phyloP scores from a whole-genome alignment of 805 yeast species.

The Ogataea ganodermae region DNA sequence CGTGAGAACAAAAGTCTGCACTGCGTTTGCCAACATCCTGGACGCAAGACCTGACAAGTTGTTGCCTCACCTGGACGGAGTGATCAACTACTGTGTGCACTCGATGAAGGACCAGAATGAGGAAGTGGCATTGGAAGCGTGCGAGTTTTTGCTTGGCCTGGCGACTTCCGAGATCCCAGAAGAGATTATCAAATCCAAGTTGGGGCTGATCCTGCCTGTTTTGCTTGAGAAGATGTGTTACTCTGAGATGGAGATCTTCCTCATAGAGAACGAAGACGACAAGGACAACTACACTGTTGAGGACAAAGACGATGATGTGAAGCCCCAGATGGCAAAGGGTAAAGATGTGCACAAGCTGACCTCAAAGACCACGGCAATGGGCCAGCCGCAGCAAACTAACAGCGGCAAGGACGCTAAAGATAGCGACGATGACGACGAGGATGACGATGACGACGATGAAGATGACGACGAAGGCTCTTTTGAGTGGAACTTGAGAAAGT shows the following conservation, averaged over 20 bases:
- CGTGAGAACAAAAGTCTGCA: slow-evolving; percentile 75
- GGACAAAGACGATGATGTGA: slow-evolving; percentile 85
- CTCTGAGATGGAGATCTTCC: slow-evolving; percentile 74
- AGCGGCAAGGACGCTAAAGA: slow-evolving; percentile 17
- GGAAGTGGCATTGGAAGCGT: slow-evolving; percentile 84
- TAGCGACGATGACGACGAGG: slow-evolving; percentile 50
- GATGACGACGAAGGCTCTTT: slow-evolving; percentile 66
- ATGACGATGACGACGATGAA: slow-evolving; percentile 70
- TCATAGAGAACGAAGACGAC: slow-evolving; percentile 63
- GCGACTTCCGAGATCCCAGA: slow-evolving; percentile 62
- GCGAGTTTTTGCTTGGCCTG: slow-evolving; percentile 82
- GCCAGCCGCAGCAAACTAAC: slow-evolving; percentile 12
- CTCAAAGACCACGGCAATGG: slow-evolving; percentile 22
- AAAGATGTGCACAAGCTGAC: slow-evolving; percentile 45
- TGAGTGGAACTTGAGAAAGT: slow-evolving; percentile 90
- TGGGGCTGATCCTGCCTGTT: slow-evolving; percentile 71
- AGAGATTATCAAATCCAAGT: slow-evolving; percentile 56
- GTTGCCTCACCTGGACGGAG: slow-evolving; percentile 80
- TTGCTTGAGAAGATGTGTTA: slow-evolving; percentile 83
- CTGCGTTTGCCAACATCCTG: slow-evolving; percentile 68
- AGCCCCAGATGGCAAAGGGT: slow-evolving; percentile 74
- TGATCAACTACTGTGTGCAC: slow-evolving; percentile 79
- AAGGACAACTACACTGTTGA: slow-evolving; percentile 76
- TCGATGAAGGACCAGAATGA: slow-evolving; percentile 67
- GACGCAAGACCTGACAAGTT: slow-evolving; percentile 81